Base-by-base conservation (phyloP, 2,329 filamentous ascomycete species). In the Penicillium sp. region DNA sequence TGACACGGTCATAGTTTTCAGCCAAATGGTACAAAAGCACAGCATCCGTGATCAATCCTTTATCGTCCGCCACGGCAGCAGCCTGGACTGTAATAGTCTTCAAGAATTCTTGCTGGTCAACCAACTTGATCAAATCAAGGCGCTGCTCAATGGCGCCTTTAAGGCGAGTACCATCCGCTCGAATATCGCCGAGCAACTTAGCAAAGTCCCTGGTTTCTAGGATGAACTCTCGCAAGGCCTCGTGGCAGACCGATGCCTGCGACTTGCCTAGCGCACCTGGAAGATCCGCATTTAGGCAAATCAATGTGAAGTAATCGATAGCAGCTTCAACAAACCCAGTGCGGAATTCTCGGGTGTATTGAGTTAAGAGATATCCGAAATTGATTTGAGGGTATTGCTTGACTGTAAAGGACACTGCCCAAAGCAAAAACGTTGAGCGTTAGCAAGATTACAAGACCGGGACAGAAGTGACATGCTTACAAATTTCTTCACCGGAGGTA, bases 141-240 rank as follows among this genome's bases (percentile, higher is more conserved):
- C 93, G 89, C 67, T 91, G 84, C 73, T 97, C 92, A 59, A 99
- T 92, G 26, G 91, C 84, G 47, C 94, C 94, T 54, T 84, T 85
- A 62, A 96, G 90, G 55, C 92, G 87, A 57, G 85, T 87, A 19
- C 94, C 94, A 68, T 97, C 91, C 1, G 85, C 84, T 56, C 86
- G 84, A 64, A 99, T 91, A 70, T 99, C 95, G 49, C 95, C 94
- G 45, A 99, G 85, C 13, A 99, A 79, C 67, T 91, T 89, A 67
- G 92, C 93, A 73, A 97, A 99, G 69, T 99, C 94, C 61, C 93
- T 86, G 18, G 92, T 96, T 76, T 99, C 94, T n/a, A 99, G 81
- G 26, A 97, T 91, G 52, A 97, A 85, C 73, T 97, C 94, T 34
- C 92, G 89, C 53, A 99, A 79, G 7, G 91, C 93, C 73, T 96